Base-by-base conservation (phyloP, 129 eudicot species). In the Chrysanthemum makinoi region DNA sequence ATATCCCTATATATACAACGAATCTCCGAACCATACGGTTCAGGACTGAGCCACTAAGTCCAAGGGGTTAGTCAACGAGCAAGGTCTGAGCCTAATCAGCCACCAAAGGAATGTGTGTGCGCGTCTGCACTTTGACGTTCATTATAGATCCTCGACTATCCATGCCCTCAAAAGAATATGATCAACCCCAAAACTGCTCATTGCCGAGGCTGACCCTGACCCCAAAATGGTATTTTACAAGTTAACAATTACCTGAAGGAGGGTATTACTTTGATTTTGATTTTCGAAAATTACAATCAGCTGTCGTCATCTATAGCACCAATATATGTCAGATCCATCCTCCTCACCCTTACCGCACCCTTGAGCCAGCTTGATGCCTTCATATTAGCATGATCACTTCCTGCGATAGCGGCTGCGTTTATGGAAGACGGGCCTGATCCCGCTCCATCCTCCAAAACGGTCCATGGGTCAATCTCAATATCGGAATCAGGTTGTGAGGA, bases 291-390 rank as follows among this genome's bases (percentile, higher is more conserved):
- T 54, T 68, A 65, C 30, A 70, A 83, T 94, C 87, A 95, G 86
- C 94, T 95, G 77, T 95, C 99, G 39, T 95, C 99, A 39, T 95
- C 99, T 62, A 90, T 86, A 16, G 95, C 81, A 58, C 99, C 99
- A 59, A 95, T 86, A 22, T 86, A 95, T 4, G 94, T 83, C 76
- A 95, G 93, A 60, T 95, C 94, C 77, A 80, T 87, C 83, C 96
- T 86, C 69, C 97, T 84, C 43, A 95, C 91, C 70, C 99, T 90
- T 39, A 95, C 94, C 8, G 99, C 91, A 35, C 99, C 97, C 81
- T 88, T 86, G 10, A 95, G 96, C 97, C 88, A 95, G 78, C 81
- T 80, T 13, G 94, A 83, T 3, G 99, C 99, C 80, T 75, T 95
- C 50, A 89, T 75, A 78, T 86, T 86, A 49, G 91, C 83, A 55